Evolutionary conservation across 2,329 filamentous ascomycete species (phyloP).

Genomic region (Onygenales sp.): DNA sequence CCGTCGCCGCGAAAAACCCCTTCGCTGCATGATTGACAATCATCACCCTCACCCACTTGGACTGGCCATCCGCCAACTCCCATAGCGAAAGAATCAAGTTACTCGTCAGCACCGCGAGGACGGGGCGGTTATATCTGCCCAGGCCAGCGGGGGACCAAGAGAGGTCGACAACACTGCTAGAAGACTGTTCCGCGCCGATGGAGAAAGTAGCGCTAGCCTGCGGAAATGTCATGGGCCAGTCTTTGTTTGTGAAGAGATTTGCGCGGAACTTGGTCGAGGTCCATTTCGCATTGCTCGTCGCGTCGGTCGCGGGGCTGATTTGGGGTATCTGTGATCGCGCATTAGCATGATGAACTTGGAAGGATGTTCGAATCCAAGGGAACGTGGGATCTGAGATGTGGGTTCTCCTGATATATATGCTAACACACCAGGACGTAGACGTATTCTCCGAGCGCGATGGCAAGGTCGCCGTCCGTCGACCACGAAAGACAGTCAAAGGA

Average conservation of each 20-base stretch:
- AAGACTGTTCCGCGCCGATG: slow-evolving; percentile 50
- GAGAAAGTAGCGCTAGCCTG: slow-evolving; percentile 41
- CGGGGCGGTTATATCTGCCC: slow-evolving; percentile 43
- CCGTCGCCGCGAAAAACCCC: slow-evolving; percentile 25
- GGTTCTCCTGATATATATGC: neutral
- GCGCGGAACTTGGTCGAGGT: slow-evolving; percentile 34
- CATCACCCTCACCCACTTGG: slow-evolving; percentile 43
- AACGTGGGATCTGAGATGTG: neutral
- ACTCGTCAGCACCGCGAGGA: slow-evolving; percentile 47
- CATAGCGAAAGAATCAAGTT: slow-evolving; percentile 49
- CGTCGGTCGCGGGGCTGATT: slow-evolving; percentile 11
- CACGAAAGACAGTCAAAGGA: slow-evolving; percentile 46
- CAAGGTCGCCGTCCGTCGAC: slow-evolving; percentile 50
- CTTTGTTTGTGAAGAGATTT: slow-evolving; percentile 43
- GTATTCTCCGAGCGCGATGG: slow-evolving; percentile 46
- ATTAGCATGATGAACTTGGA: slow-evolving; percentile 5
- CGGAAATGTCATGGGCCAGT: slow-evolving; percentile 40
- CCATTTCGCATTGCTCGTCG: slow-evolving; percentile 20
- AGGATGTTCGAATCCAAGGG: neutral
- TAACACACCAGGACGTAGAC: slow-evolving; percentile 42
- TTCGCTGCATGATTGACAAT: slow-evolving; percentile 44
- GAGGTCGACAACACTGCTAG: slow-evolving; percentile 39
- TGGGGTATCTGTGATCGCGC: slow-evolving; percentile 22
- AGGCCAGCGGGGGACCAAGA: slow-evolving; percentile 50
- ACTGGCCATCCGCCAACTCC: slow-evolving; percentile 37